Conservation (phyloP, 2,329 filamentous ascomycete species). For the Lachnellula suecica region DNA sequence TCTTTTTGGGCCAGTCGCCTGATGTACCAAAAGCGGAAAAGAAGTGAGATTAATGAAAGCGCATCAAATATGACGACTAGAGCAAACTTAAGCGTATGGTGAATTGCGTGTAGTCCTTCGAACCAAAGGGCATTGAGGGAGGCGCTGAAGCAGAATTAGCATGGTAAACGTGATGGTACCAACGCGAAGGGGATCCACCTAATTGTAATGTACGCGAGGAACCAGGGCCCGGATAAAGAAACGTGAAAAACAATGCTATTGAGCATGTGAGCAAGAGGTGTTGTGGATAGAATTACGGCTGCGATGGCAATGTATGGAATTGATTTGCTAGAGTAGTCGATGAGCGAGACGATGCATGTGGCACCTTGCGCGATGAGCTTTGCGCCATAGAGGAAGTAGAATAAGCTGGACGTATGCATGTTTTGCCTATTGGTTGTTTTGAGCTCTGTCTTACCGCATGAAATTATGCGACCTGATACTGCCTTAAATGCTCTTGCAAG, state of each 20-base stretch:
- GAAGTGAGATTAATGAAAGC: too few species aligned
- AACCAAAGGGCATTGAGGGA: too few species aligned
- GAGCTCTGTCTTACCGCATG: too few species aligned
- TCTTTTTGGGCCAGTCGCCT: too few species aligned
- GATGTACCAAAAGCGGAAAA: too few species aligned
- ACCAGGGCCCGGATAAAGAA: conserved; percentile 1
- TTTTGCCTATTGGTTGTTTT: too few species aligned
- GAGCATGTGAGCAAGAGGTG: conserved; percentile 7
- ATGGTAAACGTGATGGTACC: background rate
- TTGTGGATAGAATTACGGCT: background rate
- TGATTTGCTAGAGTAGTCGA: conserved; percentile 1
- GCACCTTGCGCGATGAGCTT: conserved; percentile 7
- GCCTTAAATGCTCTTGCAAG: too few species aligned
- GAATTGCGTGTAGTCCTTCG: too few species aligned
- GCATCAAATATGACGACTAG: too few species aligned
- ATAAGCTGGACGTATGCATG: conserved; percentile 9
- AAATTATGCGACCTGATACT: too few species aligned
- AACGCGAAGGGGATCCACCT: conserved; percentile 3
- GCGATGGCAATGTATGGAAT: conserved; percentile 5
- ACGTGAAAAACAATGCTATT: conserved; percentile 4
- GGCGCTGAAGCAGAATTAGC: too few species aligned
- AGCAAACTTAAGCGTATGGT: too few species aligned
- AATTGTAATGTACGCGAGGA: conserved; percentile 8
- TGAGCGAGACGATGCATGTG: conserved; percentile 11
- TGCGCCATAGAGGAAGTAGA: conserved; percentile 9